Base-by-base conservation (phyloP, 1,284 basidiomycete genomes). In the Bjerkandera adusta region DNA sequence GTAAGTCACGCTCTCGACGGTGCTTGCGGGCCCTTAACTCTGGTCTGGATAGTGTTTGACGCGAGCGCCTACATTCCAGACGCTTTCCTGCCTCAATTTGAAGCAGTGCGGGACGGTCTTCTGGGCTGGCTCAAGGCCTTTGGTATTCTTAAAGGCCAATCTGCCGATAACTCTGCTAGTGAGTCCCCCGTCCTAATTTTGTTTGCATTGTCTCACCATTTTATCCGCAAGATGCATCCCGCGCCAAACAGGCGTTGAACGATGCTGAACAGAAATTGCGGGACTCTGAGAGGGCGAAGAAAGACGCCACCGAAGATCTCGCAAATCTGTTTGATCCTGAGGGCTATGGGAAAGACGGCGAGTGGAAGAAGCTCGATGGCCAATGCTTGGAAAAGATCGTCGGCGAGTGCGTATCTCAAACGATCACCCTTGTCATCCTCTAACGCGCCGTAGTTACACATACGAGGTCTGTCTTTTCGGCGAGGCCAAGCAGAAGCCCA, bases 391-490 rank as follows among this genome's bases (percentile, higher is more conserved):
- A 83, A 57, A 87, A 84, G 58, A 81, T 94, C 46, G 76, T 79
- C 13, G 96, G 96, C 70, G 96, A 97, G 86, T 94, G 59, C 62
- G 90, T 81, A 3, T n/a, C n/a, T n/a, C n/a, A n/a, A 39, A 13
- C 18, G 29, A 1, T 15, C 11, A 18, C 21, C 11, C 39, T 5
- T 20, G 5, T 11, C 36, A 3, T 18, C 22, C 8, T 47, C 15
- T 34, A 16, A 21, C 32, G 15, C 15, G 40, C 15, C 27, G n/a
- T n/a, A 94, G 92, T 53, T 99, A 98, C 68, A 92, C 86, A 1
- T 99, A 99, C 66, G 92, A 96, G 64, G 76, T 97, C n/a, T 99
- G 96, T 71, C 79, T 97, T 59, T 97, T 98, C 55, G 81, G 85
- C 11, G 81, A 87, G 55, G 90, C 89, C 1, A 88, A 76, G 44